A percentile compares a stretch with the other conserved stretches of the same genome.
Evolutionary conservation across 441 rosid genomes (phyloP).

Genomic region (Eutrema salsugineum): DNA sequence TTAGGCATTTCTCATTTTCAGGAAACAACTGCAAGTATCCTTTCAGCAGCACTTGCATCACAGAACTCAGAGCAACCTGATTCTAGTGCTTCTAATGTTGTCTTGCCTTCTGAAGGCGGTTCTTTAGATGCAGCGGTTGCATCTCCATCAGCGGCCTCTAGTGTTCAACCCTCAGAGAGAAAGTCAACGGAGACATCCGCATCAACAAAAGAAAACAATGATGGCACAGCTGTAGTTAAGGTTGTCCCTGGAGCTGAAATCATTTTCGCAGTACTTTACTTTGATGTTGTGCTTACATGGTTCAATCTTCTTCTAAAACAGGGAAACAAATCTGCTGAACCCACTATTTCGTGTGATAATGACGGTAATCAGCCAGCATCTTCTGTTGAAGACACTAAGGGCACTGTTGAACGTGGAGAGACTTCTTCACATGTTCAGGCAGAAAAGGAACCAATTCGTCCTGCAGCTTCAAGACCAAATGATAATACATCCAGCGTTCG

Average conservation of each 20-base stretch:
- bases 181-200: slow-evolving; percentile 32
- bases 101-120: slow-evolving; percentile 35
- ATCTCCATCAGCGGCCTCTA: slow-evolving; percentile 24
- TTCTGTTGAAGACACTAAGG: slow-evolving; percentile 30
- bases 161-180: slow-evolving; percentile 34
- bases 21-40: slow-evolving; percentile 74
- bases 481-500: slow-evolving; percentile 27
- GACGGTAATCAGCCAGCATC: slow-evolving; percentile 29
- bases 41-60: slow-evolving; percentile 71
- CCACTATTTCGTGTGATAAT: slow-evolving; percentile 7
- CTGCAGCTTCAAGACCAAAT: slow-evolving; percentile 25
- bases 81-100: slow-evolving; percentile 37
- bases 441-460: slow-evolving; percentile 22
- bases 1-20: slow-evolving; percentile 25
- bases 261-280: not conserved
- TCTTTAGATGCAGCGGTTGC: slow-evolving; percentile 42
- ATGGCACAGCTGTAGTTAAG: slow-evolving; percentile 34
- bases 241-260: slow-evolving; percentile 26
- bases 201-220: slow-evolving; percentile 28
- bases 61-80: slow-evolving; percentile 46
- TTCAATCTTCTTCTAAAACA: slow-evolving; percentile 18
- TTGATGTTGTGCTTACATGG: slow-evolving; percentile 19
- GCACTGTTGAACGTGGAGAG: slow-evolving; percentile 27
- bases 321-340: slow-evolving; percentile 28
- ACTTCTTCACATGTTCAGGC: slow-evolving; percentile 27